A percentile compares a stretch with the other conserved stretches of the same genome.
Conservation (phyloP, 371 early-diverging fungal genomes). For the Batrachochytrium dendrobatidis region DNA sequence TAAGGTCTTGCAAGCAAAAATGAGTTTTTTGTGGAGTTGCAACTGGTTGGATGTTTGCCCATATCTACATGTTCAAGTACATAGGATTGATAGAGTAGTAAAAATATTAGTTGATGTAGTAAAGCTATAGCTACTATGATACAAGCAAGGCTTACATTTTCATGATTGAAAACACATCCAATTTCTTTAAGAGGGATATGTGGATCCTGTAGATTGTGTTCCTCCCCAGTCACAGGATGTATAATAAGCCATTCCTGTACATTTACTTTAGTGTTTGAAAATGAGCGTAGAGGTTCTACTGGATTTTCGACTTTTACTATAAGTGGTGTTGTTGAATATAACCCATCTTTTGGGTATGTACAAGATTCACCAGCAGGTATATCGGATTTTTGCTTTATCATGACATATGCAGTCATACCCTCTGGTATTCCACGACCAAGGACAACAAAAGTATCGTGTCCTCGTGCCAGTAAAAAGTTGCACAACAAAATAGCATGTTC, state of each 20-base stretch:
- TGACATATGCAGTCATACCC: conserved; percentile 5
- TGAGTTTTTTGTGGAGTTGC: conserved; percentile 24
- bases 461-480: conserved; percentile 27
- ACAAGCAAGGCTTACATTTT: conserved; percentile 26
- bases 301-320: background rate
- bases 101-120: background rate
- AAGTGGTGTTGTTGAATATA: background rate
- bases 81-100: background rate
- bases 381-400: background rate
- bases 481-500: conserved; percentile 46
- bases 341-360: background rate
- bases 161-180: conserved; percentile 30
- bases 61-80: conserved; percentile 26
- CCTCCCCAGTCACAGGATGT: conserved; percentile 30
- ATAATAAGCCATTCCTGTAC: background rate
- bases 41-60: conserved; percentile 40
- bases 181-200: conserved; percentile 33
- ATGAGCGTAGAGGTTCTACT: background rate
- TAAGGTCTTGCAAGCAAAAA: conserved; percentile 22
- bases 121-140: background rate
- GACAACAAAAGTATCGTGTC: conserved; percentile 29
- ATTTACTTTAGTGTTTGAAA: background rate
- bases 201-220: conserved; percentile 23
- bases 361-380: background rate
- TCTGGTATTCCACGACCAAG: conserved; percentile 37